A percentile compares a stretch with the other conserved stretches of the same genome.
phyloP scores from a whole-genome alignment of 2,329 filamentous ascomycete genomes.

The Diplodia scrobiculata region DNA sequence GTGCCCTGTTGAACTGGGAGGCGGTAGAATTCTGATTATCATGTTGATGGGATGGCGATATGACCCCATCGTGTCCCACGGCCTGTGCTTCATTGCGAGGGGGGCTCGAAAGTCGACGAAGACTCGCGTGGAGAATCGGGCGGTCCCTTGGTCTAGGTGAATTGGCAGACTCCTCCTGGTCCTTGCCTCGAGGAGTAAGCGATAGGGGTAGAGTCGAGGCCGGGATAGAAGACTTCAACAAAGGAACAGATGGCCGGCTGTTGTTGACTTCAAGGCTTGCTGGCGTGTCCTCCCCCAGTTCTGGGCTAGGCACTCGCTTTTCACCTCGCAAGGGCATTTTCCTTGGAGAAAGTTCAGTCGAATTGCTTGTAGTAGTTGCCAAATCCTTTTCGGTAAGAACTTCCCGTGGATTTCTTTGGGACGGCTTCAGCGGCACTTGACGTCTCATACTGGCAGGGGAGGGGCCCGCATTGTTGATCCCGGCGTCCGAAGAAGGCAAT shows the following conservation, averaged over 20 bases:
- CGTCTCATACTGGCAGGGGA: conserved; percentile 17
- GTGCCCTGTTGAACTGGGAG: neutral
- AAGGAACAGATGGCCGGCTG: neutral
- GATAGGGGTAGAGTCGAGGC: neutral
- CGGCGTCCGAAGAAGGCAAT: conserved; percentile 4
- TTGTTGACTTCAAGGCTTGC: neutral
- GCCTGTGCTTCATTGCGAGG: neutral
- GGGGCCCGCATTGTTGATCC: conserved; percentile 16
- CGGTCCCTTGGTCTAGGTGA: neutral
- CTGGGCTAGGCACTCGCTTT: neutral
- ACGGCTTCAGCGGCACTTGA: neutral
- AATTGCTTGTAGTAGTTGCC: neutral
- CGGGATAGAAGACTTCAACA: neutral
- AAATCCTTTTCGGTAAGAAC: no score
- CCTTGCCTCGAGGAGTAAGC: no score
- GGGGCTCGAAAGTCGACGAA: neutral
- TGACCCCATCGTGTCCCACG: neutral
- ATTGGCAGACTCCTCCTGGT: neutral
- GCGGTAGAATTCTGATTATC: neutral
- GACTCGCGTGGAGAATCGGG: neutral
- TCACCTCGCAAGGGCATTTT: neutral
- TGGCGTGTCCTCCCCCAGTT: neutral
- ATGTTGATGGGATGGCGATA: neutral
- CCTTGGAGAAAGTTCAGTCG: neutral
- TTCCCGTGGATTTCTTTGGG: neutral